Conservation (phyloP, 208 protist species). For the Kentomonas sorsogonicus region DNA sequence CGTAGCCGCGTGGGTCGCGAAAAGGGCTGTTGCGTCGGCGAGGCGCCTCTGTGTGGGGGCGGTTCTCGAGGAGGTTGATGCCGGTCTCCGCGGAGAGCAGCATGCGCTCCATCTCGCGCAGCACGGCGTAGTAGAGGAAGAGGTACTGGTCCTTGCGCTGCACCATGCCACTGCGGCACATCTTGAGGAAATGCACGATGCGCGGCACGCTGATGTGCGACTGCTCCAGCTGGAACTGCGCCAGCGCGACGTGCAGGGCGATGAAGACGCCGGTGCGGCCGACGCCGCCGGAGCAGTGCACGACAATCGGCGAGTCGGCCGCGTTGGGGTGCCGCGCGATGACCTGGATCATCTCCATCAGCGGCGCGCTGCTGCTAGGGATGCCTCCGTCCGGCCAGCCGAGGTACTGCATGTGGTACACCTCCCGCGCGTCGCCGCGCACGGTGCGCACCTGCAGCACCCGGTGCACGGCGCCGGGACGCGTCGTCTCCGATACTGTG, state of each 20-base stretch:
- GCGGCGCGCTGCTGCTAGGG: slow-evolving; percentile 47
- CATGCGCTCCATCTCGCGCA: slow-evolving; percentile 78
- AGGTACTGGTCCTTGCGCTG: slow-evolving; percentile 81
- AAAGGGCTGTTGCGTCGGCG: too few species aligned
- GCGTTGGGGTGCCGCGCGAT: slow-evolving; percentile 50
- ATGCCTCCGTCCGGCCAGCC: slow-evolving; percentile 86
- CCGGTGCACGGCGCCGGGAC: slow-evolving; percentile 46
- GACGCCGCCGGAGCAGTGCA: slow-evolving; percentile 86
- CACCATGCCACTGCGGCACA: slow-evolving; percentile 77
- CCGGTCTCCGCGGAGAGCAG: slow-evolving; percentile 56
- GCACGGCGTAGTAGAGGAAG: slow-evolving; percentile 65
- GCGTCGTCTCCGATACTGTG: slow-evolving; percentile 32
- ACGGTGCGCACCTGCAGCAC: slow-evolving; percentile 39
- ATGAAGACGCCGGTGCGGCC: slow-evolving; percentile 88
- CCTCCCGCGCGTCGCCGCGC: slow-evolving; percentile 41
- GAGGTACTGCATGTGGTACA: slow-evolving; percentile 80
- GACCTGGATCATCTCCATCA: slow-evolving; percentile 75
- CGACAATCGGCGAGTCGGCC: slow-evolving; percentile 53
- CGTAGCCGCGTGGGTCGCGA: too few species aligned
- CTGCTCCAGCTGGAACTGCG: slow-evolving; percentile 63
- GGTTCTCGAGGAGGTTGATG: slow-evolving; percentile 41
- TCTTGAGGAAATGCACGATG: slow-evolving; percentile 62
- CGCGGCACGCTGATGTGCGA: slow-evolving; percentile 45
- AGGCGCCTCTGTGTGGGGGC: too few species aligned
- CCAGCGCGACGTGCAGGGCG: slow-evolving; percentile 63